Evolutionary conservation across 768 basidiomycete species (phyloP).

Genomic region (Russula sp.): DNA sequence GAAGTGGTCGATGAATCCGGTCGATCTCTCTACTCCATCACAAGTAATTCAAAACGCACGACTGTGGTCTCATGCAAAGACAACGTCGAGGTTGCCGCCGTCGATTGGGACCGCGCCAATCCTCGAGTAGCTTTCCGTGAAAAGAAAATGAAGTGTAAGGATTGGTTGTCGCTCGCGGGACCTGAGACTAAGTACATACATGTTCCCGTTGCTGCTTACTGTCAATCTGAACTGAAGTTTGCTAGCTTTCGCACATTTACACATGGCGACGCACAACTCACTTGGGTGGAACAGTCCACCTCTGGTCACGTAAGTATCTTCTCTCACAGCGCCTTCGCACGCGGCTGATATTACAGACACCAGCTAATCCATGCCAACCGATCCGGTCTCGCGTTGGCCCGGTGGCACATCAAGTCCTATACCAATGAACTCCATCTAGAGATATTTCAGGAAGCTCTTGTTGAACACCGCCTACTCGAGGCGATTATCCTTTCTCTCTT

Average conservation of each 20-base stretch:
- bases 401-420: constrained; percentile 7
- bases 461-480: constrained; percentile 7
- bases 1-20: background rate
- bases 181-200: constrained; percentile 9
- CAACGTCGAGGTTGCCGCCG: constrained; percentile 2
- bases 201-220: too few species aligned
- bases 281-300: background rate
- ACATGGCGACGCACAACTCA: constrained; percentile 6
- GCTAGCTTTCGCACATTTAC: constrained; percentile 7
- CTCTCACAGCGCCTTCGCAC: background rate
- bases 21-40: background rate
- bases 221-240: background rate
- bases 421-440: constrained; percentile 5
- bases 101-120: constrained; percentile 14
- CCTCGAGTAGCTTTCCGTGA: constrained; percentile 11
- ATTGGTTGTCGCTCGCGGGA: constrained; percentile 14
- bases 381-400: constrained; percentile 13
- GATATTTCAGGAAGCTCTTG: constrained; percentile 11
- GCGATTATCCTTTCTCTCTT: constrained; percentile 10
- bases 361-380: constrained; percentile 11
- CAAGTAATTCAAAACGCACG: constrained; percentile 9
- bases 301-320: constrained; percentile 6
- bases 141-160: constrained; percentile 12
- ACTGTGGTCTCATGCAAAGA: background rate
- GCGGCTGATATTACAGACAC: background rate